These are phyloP conservation scores for Eimeria necatrix DNA, from an alignment of 169 alveolate species.

Conservation along the genomic window DNA sequence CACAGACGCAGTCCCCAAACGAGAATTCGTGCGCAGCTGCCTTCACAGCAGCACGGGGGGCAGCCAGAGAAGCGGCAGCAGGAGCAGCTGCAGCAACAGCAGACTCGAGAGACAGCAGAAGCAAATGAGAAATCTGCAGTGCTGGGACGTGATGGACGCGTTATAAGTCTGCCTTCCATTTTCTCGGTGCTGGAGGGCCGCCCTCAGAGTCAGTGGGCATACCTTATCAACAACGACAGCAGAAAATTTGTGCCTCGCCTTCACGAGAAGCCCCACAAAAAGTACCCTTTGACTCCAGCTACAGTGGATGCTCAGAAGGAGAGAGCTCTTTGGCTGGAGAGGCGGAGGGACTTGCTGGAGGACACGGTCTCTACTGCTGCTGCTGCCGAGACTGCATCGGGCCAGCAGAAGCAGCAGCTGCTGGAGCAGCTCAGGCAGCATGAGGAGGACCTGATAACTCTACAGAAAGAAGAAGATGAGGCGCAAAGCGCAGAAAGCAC, in stretches of 20 bases:
- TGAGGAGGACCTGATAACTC: background rate
- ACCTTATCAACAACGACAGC: slow-evolving; percentile 88
- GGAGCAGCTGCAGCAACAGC: slow-evolving; percentile 51
- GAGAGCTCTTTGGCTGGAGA: slow-evolving; percentile 78
- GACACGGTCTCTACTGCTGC: slow-evolving; percentile 56
- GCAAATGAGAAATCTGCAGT: background rate
- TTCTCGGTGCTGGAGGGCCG: slow-evolving; percentile 50
- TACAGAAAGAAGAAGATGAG: slow-evolving; percentile 28
- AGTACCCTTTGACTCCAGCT: slow-evolving; percentile 81
- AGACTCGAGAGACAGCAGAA: background rate
- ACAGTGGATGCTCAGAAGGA: slow-evolving; percentile 82
- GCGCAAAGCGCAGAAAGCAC: background rate
- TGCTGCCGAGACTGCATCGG: slow-evolving; percentile 79
- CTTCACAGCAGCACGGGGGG: slow-evolving; percentile 15
- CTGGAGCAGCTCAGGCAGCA: slow-evolving; percentile 75
- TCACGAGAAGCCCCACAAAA: slow-evolving; percentile 85
- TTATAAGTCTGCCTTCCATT: background rate
- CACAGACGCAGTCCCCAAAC: slow-evolving; percentile 49
- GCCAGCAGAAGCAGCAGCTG: slow-evolving; percentile 78
- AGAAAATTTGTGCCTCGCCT: slow-evolving; percentile 89
- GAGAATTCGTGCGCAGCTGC: slow-evolving; percentile 30
- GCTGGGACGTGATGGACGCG: background rate
- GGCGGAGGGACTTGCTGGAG: slow-evolving; percentile 73
- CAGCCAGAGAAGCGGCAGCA: background rate
- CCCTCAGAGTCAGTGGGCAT: slow-evolving; percentile 86